Evolutionary conservation across 225 moss, liverwort and hornwort genomes (phyloP).

Genomic region (Sphagnum contortum): DNA sequence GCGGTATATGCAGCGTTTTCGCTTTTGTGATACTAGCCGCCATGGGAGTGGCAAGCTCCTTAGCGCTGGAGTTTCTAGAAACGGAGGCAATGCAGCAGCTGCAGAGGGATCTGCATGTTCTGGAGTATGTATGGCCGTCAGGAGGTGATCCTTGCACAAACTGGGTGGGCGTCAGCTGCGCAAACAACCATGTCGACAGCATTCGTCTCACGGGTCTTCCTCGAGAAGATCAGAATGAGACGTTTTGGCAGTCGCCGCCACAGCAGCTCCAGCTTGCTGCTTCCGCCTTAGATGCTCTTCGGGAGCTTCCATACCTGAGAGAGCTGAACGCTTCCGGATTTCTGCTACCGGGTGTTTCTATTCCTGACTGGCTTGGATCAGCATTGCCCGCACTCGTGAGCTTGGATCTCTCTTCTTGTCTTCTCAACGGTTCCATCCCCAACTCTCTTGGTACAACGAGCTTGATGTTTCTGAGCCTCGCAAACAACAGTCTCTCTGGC

Average conservation of each 20-base stretch:
- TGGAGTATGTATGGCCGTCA: slow-evolving; percentile 26
- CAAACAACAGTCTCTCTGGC: slow-evolving; percentile 12
- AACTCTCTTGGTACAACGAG: slow-evolving; percentile 19
- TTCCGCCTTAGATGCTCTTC: slow-evolving; percentile 21
- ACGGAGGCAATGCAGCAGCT: slow-evolving; percentile 36
- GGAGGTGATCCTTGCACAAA: slow-evolving; percentile 41
- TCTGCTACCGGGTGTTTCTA: slow-evolving; percentile 4
- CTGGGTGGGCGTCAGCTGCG: slow-evolving; percentile 46
- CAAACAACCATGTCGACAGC: slow-evolving; percentile 14
- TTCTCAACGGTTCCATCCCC: slow-evolving; percentile 47
- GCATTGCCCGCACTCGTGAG: slow-evolving; percentile 33
- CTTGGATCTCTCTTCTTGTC: slow-evolving; percentile 46
- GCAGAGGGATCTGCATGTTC: slow-evolving; percentile 27
- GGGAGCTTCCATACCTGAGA: slow-evolving; percentile 17
- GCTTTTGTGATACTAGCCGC: too few relatives aligned
- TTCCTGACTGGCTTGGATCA: slow-evolving; percentile 18
- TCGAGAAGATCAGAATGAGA: not conserved
- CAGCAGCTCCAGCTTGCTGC: not conserved
- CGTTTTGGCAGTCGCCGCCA: too few relatives aligned
- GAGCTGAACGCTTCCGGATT: slow-evolving; percentile 41
- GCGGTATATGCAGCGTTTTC: too few relatives aligned
- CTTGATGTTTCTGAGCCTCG: slow-evolving; percentile 15
- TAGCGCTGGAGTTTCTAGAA: slow-evolving; percentile 3
- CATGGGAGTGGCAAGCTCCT: too few relatives aligned
- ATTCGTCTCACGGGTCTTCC: slow-evolving; percentile 29